Conservation (phyloP, 2,329 filamentous ascomycete genomes). For the Pseudogymnoascus destructans region DNA sequence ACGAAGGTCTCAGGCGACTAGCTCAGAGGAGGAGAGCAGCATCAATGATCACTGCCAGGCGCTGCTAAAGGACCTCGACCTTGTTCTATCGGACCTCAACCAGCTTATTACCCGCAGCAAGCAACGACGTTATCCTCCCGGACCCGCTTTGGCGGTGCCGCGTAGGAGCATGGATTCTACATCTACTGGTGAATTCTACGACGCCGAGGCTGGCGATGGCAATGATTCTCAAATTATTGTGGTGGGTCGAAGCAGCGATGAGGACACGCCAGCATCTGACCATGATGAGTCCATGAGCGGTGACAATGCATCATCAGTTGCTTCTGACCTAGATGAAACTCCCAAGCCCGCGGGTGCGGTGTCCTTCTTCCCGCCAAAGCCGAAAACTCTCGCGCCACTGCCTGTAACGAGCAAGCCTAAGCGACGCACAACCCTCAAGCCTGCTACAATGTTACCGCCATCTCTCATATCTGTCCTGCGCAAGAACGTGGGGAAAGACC, state of each 20-base stretch:
- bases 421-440: slow-evolving; percentile 57
- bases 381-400: slow-evolving; percentile 64
- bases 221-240: slow-evolving; percentile 54
- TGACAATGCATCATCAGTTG: slow-evolving; percentile 42
- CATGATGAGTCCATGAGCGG: slow-evolving; percentile 29
- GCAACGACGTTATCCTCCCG: slow-evolving; percentile 48
- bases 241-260: slow-evolving; percentile 49
- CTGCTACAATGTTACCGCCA: slow-evolving; percentile 67
- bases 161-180: slow-evolving; percentile 66
- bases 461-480: slow-evolving; percentile 87
- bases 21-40: slow-evolving; percentile 43
- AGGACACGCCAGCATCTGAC: slow-evolving; percentile 46
- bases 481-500: slow-evolving; percentile 95
- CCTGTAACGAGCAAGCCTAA: slow-evolving; percentile 53
- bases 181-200: slow-evolving; percentile 83
- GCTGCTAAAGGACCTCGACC: slow-evolving; percentile 72
- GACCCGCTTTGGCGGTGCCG: slow-evolving; percentile 25
- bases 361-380: slow-evolving; percentile 61
- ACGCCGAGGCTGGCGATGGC: slow-evolving; percentile 59
- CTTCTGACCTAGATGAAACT: slow-evolving; percentile 44
- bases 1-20: slow-evolving; percentile 6
- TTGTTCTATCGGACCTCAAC: slow-evolving; percentile 71
- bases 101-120: slow-evolving; percentile 66
- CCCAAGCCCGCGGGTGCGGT: slow-evolving; percentile 42
- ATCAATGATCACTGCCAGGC: slow-evolving; percentile 74